Percentiles rank a stretch among this genome's conserved stretches.
Conservation (phyloP, 2,329 filamentous ascomycete species). For the Aspergillus sp. region DNA sequence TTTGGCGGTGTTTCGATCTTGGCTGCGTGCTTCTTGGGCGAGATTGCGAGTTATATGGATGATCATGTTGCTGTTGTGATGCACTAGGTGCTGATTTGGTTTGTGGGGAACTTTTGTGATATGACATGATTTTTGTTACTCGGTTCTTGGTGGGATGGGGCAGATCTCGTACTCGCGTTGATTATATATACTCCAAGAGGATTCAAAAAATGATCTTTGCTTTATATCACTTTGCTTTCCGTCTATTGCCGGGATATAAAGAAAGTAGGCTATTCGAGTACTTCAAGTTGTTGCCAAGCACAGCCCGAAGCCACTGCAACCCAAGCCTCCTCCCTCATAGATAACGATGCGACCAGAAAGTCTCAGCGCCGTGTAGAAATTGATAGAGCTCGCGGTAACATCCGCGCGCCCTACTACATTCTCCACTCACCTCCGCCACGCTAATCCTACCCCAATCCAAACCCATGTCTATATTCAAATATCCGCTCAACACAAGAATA, state of each 20-base stretch:
- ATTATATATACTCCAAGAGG: no score
- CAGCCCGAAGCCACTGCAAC: not conserved
- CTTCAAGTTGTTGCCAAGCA: not conserved
- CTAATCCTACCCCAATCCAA: not conserved
- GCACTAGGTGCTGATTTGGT: slow-evolving; percentile 7
- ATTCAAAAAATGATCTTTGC: no score
- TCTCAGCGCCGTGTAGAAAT: not conserved
- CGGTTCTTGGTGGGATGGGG: no score
- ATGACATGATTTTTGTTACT: no score
- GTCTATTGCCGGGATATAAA: not conserved
- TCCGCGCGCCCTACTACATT: not conserved
- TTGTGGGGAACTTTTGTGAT: not conserved
- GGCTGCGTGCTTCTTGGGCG: slow-evolving; percentile 62
- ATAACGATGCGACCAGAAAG: not conserved
- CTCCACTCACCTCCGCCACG: not conserved
- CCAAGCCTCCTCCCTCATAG: not conserved
- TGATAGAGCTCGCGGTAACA: not conserved
- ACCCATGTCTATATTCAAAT: not conserved
- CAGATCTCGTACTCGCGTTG: no score
- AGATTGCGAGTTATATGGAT: slow-evolving; percentile 63
- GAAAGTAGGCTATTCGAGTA: not conserved
- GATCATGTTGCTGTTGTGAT: slow-evolving; percentile 61
- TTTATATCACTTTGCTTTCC: not conserved
- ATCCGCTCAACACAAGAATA: not conserved
- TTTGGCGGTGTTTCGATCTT: slow-evolving; percentile 63